phyloP scores from a whole-genome alignment of 176 grass and related monocot genomes.

The Lolium multiflorum region DNA sequence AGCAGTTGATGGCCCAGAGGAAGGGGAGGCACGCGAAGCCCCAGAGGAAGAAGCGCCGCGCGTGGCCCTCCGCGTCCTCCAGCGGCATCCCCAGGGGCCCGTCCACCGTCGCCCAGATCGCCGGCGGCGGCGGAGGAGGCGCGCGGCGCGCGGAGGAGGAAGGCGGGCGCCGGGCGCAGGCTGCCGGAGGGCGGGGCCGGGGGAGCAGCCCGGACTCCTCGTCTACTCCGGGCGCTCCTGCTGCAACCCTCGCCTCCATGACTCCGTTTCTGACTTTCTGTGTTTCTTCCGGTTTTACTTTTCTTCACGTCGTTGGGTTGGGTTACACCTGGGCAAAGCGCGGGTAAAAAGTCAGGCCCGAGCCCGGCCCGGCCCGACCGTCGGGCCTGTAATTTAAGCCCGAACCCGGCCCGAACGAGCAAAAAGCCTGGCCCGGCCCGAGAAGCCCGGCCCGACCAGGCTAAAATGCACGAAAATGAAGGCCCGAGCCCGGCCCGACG shows the following conservation, averaged over 20 bases:
- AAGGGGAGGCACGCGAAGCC: conserved; percentile 91
- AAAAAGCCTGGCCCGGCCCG: too few relatives aligned
- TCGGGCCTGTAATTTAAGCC: too few relatives aligned
- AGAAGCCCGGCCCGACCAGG: too few relatives aligned
- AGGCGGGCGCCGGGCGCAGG: neutral
- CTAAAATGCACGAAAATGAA: too few relatives aligned
- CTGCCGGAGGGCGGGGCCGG: neutral
- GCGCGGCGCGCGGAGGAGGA: conserved; percentile 23
- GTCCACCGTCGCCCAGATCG: conserved; percentile 81
- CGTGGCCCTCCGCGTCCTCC: conserved; percentile 75
- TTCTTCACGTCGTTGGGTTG: neutral
- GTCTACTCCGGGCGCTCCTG: conserved; percentile 34
- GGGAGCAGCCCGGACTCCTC: conserved; percentile 62
- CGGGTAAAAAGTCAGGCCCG: too few relatives aligned
- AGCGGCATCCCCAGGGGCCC: conserved; percentile 73
- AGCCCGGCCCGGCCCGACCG: too few relatives aligned
- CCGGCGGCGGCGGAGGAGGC: conserved; percentile 34
- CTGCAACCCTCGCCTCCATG: conserved; percentile 58
- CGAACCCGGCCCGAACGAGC: too few relatives aligned
- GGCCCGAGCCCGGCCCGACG: too few relatives aligned
- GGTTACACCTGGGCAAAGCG: too few relatives aligned
- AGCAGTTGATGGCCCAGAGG: conserved; percentile 97
- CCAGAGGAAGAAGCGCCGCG: conserved; percentile 85
- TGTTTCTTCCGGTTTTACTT: neutral
- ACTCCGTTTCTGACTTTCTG: neutral